phyloP scores from a whole-genome alignment of 352 stramenopile species.

The Sclerospora graminicola region DNA sequence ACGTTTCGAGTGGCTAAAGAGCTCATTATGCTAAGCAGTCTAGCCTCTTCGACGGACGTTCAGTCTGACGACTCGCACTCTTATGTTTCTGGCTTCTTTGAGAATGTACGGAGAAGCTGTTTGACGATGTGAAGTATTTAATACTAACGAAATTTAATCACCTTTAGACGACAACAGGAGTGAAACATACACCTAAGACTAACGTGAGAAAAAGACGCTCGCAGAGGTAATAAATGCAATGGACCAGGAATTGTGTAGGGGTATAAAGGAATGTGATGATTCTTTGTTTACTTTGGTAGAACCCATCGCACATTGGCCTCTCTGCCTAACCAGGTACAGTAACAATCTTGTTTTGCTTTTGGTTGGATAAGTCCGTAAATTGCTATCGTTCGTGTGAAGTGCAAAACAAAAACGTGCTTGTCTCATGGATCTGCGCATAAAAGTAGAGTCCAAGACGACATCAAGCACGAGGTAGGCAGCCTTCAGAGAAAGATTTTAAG shows the following conservation, averaged over 20 bases:
- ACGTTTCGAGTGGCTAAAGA: slow-evolving; percentile 69
- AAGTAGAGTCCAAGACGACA: slow-evolving; percentile 5
- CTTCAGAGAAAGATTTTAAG: slow-evolving; percentile 1
- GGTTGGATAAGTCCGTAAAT: background rate
- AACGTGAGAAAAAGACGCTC: slow-evolving; percentile 8
- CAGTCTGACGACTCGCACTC: slow-evolving; percentile 19
- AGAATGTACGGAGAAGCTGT: slow-evolving; percentile 11
- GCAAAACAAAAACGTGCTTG: slow-evolving; percentile 5
- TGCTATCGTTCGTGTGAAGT: slow-evolving; percentile 1
- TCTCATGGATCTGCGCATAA: slow-evolving; percentile 14
- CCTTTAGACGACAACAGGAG: background rate
- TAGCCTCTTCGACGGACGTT: slow-evolving; percentile 3
- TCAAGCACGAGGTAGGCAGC: slow-evolving; percentile 3
- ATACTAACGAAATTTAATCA: no score
- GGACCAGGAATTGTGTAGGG: background rate
- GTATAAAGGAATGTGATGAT: background rate
- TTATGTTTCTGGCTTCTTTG: slow-evolving; percentile 27
- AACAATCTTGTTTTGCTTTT: background rate
- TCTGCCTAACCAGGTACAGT: slow-evolving; percentile 3
- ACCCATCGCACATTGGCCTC: background rate
- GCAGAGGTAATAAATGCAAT: slow-evolving; percentile 8
- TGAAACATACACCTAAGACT: slow-evolving; percentile 4
- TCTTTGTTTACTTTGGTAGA: slow-evolving; percentile 3
- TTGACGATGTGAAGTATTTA: background rate
- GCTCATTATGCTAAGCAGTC: slow-evolving; percentile 61